Evolutionary conservation across 2,329 filamentous ascomycete genomes (phyloP), one percentile per base, ranked within the genome.

Genomic region (Venturia oleaginea): DNA sequence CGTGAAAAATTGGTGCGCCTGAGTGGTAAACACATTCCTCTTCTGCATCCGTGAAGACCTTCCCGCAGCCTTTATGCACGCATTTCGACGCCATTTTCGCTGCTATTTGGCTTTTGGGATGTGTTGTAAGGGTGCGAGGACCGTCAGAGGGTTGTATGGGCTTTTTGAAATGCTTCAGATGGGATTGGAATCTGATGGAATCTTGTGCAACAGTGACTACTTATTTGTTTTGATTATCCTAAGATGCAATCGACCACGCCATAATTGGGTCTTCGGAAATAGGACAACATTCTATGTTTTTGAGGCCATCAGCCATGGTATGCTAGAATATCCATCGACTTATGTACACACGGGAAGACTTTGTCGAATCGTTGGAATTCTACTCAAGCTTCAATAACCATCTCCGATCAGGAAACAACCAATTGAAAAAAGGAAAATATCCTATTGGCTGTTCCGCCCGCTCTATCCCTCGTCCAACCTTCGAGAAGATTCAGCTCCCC

Each of bases 61-160:
- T 97, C 72, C 89, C 91, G 77, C 94, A 99, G 75, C 92, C 92
- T 77, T 96, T 92, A 80, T 97, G 94, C 65, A 97, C 91, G 76
- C 94, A 99, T 80, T 96, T 97, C 72, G 87, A 84, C 65, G 87
- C 81, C 87, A 90, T 90, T 10, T 42, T 13, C 13, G 32, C n/a
- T 32, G 42, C 42, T 43, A 24, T 17, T 34, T 30, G 15, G 51
- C 30, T 57, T 19, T 17, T 3, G 30, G 51, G 5, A 11, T n/a
- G 17, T 48, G 17, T 4, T 6, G 30, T 7, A 11, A 4, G 19
- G 34, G 2, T n/a, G n/a, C 4, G 5, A 46, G 3, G 19, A 22
- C 5, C n/a, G 24, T 13, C 22, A 13, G 17, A 51, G 46, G 27
- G 46, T 24, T 51, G 22, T 30, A 13, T 22, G 22, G 46, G 46